Evolutionary conservation across 2,329 filamentous ascomycete species (phyloP).

Genomic region (Neospermospora avenae): DNA sequence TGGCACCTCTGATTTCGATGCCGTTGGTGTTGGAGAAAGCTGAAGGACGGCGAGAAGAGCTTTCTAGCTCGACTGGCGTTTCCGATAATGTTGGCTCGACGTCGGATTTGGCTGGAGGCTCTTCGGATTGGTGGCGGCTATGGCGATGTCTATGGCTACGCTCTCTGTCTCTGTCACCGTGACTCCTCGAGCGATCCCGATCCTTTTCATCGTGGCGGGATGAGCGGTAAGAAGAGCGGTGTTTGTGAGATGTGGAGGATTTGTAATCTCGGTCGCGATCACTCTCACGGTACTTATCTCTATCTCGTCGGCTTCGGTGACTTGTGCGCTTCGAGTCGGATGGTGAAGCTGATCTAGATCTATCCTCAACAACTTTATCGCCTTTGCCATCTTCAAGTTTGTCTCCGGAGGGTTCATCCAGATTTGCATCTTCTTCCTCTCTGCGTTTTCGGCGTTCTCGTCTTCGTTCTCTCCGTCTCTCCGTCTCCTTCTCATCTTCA

Average conservation of each 20-base stretch:
- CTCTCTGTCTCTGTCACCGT: slow-evolving; percentile 42
- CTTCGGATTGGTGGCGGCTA: slow-evolving; percentile 27
- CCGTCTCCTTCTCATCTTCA: slow-evolving; percentile 34
- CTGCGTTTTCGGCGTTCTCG: slow-evolving; percentile 30
- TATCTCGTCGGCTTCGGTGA: slow-evolving; percentile 60
- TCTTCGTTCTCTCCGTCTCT: slow-evolving; percentile 33
- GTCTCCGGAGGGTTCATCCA: slow-evolving; percentile 21
- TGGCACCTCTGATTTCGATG: slow-evolving; percentile 35
- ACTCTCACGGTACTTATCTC: slow-evolving; percentile 47
- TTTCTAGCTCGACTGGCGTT: slow-evolving; percentile 20
- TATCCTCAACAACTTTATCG: slow-evolving; percentile 45
- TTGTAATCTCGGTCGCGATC: slow-evolving; percentile 43
- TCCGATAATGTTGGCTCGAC: slow-evolving; percentile 3
- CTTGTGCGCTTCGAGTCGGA: slow-evolving; percentile 54
- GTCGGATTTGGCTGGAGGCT: slow-evolving; percentile 11
- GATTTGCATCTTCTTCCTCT: slow-evolving; percentile 27
- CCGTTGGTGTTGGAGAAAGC: slow-evolving; percentile 23
- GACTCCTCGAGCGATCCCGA: slow-evolving; percentile 40
- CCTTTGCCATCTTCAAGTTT: slow-evolving; percentile 29
- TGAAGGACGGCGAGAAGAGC: slow-evolving; percentile 18
- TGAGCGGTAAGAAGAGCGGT: slow-evolving; percentile 48
- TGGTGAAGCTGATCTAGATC: slow-evolving; percentile 63
- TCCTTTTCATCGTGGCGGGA: slow-evolving; percentile 41
- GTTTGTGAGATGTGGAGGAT: slow-evolving; percentile 37
- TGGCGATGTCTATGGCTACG: slow-evolving; percentile 38